These are phyloP conservation scores for Niebla homalea DNA, from an alignment of 495 filamentous ascomycete genomes.

Conservation along the genomic window DNA sequence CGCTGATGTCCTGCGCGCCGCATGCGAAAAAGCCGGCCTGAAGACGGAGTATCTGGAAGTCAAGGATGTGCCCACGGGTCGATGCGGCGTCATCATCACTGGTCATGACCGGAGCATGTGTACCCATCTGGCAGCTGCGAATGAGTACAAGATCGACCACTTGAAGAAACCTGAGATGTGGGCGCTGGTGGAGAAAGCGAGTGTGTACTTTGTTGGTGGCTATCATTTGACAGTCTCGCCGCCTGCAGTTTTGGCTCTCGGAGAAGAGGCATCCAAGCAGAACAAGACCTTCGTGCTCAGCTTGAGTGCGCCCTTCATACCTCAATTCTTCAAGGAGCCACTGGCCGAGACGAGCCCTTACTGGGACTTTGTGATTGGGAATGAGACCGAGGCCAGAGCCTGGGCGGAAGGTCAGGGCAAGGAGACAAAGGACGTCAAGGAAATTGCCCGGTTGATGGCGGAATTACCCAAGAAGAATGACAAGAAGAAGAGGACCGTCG, in stretches of 20 bases:
- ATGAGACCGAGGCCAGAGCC: constrained; percentile 82
- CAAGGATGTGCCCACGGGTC: constrained; percentile 65
- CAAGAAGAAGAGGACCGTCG: constrained; percentile 61
- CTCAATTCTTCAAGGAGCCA: constrained; percentile 93
- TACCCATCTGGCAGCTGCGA: constrained; percentile 92
- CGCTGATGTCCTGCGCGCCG: constrained; percentile 67
- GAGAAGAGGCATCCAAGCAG: constrained; percentile 71
- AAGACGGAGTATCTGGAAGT: constrained; percentile 89
- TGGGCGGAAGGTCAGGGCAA: constrained; percentile 70
- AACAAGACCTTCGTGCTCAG: constrained; percentile 88
- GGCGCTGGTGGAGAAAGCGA: constrained; percentile 74
- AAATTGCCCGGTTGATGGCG: constrained; percentile 77
- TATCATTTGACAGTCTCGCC: constrained; percentile 85
- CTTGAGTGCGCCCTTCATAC: constrained; percentile 87
- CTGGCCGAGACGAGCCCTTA: constrained; percentile 74
- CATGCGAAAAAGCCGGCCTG: constrained; percentile 69
- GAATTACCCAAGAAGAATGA: constrained; percentile 83
- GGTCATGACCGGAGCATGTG: constrained; percentile 85
- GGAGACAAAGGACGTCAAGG: constrained; percentile 61
- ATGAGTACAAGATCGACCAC: constrained; percentile 91
- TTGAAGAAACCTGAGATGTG: constrained; percentile 84
- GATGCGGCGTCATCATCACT: constrained; percentile 93
- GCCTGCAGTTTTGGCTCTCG: constrained; percentile 75
- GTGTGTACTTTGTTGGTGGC: constrained; percentile 84
- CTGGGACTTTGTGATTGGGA: constrained; percentile 94